Percentiles rank a stretch among this genome's conserved stretches.
Conservation (phyloP, 2,329 filamentous ascomycete species). For the Chrysoporthe deuterocubensis region DNA sequence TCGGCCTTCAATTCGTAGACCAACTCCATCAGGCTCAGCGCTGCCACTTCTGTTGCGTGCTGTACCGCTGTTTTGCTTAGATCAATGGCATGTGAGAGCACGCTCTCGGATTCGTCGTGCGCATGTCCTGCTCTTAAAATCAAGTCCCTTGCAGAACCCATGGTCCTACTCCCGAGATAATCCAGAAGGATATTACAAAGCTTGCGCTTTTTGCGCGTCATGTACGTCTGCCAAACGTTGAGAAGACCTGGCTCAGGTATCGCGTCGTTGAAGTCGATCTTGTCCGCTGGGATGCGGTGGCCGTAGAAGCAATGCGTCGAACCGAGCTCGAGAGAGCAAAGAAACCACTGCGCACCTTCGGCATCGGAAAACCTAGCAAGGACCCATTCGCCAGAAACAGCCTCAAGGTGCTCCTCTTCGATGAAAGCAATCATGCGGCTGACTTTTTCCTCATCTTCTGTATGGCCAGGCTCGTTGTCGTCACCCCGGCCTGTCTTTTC, state of each 20-base stretch:
- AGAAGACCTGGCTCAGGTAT: background rate
- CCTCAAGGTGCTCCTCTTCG: background rate
- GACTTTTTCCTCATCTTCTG: background rate
- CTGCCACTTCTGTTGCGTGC: background rate
- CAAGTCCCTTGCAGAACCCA: background rate
- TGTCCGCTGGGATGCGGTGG: background rate
- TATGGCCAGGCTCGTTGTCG: background rate
- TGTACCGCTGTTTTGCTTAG: background rate
- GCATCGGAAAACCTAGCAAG: background rate
- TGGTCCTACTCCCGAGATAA: background rate
- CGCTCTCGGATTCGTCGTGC: background rate
- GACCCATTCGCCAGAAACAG: conserved; percentile 3
- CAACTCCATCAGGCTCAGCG: background rate
- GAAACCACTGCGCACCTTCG: background rate
- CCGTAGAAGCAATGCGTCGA: background rate
- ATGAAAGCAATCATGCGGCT: background rate
- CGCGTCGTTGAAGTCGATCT: background rate
- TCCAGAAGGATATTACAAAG: background rate
- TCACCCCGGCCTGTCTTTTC: background rate
- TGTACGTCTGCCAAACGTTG: conserved; percentile 1
- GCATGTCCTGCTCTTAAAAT: background rate
- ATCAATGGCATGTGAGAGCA: background rate
- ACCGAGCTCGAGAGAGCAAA: background rate
- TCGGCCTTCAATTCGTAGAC: background rate
- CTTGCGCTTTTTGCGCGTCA: background rate